Evolutionary conservation across 257 asterid species (phyloP), one percentile per base, ranked within the genome.

Genomic region (Penstemon newberryi): DNA sequence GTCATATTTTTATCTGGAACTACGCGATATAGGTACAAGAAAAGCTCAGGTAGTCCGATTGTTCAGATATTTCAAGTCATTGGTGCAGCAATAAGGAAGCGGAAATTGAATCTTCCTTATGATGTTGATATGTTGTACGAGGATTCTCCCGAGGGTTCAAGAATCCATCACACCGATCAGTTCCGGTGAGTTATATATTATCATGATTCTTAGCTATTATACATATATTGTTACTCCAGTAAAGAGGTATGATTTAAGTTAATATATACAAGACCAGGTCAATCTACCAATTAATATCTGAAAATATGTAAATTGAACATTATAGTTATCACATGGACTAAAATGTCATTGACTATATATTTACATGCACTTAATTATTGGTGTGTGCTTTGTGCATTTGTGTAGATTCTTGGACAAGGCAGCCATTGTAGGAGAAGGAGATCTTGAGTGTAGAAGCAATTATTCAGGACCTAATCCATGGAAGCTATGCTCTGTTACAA

Each of bases 341-440:
- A 15, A 15, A 15, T 15, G 18, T 15, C 18, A 15, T 15, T 15
- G 18, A 15, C 18, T 15, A 15, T 15, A 15, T 15, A 15, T 15
- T 15, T 15, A 15, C 18, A 15, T 15, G 18, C 18, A 15, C 18
- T 15, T 15, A 15, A 15, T 15, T 15, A 15, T 15, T 15, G 18
- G 18, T 15, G 18, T 15, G 18, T 15, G 18, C 18, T 15, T 15
- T 38, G 39, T 42, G 3, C 8, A 13, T 19, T 19, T 57, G 10
- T 44, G 55, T 25, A 86, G 96, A 8, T 88, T 76, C 53, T 55
- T 93, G 86, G 98, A 93, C 87, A 90, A 85, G 84, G 97, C 96
- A 2, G 94, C 97, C 1, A 69, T 93, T 7, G 89, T 88, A 6
- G 89, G 68, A 51, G 83, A 86, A 76, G 96, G 81, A 60, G 96